Percentiles rank a stretch among this genome's conserved stretches.
phyloP scores from a whole-genome alignment of 164 flowering plant genomes.

The Taxillus chinensis region DNA sequence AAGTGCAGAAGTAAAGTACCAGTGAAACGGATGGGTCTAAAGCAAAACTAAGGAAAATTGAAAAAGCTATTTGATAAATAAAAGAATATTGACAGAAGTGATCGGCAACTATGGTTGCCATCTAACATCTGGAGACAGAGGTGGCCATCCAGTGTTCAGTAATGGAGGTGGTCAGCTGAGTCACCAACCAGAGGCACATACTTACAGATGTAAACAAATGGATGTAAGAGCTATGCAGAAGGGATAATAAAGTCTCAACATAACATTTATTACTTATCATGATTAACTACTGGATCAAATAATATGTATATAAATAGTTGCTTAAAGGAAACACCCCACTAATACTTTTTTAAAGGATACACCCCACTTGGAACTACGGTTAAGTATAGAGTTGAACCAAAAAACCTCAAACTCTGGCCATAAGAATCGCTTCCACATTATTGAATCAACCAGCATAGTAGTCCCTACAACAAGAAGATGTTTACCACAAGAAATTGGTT shows the following conservation, averaged over 20 bases:
- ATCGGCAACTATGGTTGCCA: too few species aligned
- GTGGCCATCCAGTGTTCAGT: too few species aligned
- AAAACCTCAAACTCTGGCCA: conserved; percentile 98
- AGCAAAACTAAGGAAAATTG: conserved; percentile 5
- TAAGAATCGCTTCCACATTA: conserved; percentile 67
- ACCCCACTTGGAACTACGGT: conserved; percentile 98
- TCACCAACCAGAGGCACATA: too few species aligned
- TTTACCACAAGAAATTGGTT: background rate
- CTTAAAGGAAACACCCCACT: too few species aligned
- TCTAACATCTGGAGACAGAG: too few species aligned
- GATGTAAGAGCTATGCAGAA: too few species aligned
- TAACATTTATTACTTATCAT: too few species aligned
- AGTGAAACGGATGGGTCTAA: conserved; percentile 79
- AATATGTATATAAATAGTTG: too few species aligned
- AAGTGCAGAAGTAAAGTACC: conserved; percentile 98
- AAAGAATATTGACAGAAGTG: background rate
- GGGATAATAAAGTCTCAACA: too few species aligned
- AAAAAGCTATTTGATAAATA: conserved; percentile 12
- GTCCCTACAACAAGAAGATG: conserved; percentile 41
- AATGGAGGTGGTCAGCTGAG: too few species aligned
- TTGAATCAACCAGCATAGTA: conserved; percentile 60
- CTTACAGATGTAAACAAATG: too few species aligned
- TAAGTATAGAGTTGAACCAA: conserved; percentile 93
- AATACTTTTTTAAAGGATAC: conserved; percentile 55
- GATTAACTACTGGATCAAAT: too few species aligned